Conservation (phyloP, 768 basidiomycete species). For the Trametes gibbosa region DNA sequence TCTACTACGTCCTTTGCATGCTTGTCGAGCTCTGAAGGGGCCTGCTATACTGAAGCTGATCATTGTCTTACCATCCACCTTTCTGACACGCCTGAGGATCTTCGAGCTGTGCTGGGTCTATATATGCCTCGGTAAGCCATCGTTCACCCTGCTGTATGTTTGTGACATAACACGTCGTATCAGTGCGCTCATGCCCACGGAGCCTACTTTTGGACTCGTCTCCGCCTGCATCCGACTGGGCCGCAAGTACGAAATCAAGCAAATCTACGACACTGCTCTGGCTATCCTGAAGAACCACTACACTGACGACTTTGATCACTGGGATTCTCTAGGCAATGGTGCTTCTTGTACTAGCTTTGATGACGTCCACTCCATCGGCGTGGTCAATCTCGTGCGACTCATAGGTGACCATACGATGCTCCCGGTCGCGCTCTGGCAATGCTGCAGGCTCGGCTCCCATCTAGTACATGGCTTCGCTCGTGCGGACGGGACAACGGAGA, state of each 20-base stretch:
- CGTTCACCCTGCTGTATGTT: neutral
- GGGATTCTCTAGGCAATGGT: neutral
- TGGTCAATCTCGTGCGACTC: slow-evolving; percentile 13
- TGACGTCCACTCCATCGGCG: neutral
- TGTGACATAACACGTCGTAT: neutral
- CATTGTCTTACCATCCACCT: neutral
- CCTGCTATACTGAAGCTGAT: neutral
- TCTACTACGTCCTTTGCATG: too few species aligned
- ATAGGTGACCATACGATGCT: neutral
- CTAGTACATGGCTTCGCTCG: neutral
- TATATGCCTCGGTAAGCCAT: neutral
- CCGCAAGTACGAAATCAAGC: slow-evolving; percentile 12
- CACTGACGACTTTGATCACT: neutral
- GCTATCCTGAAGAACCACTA: neutral
- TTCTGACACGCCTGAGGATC: neutral
- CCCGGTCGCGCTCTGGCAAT: neutral
- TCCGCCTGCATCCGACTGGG: slow-evolving; percentile 10
- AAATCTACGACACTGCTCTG: slow-evolving; percentile 4
- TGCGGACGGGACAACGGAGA: neutral
- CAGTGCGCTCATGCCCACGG: neutral
- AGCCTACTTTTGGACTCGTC: neutral
- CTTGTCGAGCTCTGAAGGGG: neutral
- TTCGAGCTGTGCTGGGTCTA: neutral
- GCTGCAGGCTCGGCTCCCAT: neutral
- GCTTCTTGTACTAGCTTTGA: neutral